A percentile compares a stretch with the other conserved stretches of the same genome.
These are phyloP conservation scores for Cunninghamia lanceolata DNA, from an alignment of 75 land plant genomes.

Conservation along the genomic window DNA sequence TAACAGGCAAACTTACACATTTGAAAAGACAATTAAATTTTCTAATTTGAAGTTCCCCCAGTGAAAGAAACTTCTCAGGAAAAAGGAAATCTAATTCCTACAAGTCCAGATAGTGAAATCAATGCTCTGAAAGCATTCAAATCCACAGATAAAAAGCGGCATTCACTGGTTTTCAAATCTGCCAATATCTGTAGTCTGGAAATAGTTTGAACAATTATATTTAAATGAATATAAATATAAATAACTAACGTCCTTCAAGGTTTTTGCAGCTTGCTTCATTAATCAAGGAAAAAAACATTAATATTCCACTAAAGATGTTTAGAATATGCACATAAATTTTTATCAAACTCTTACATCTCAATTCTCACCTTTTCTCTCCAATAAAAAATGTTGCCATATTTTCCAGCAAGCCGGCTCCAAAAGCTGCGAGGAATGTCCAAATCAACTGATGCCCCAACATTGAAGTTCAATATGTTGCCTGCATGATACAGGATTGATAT, in stretches of 20 bases:
- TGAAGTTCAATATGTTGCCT: conserved; percentile 95
- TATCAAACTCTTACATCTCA: not conserved
- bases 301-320: not conserved
- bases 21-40: not conserved
- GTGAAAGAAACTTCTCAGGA: conserved; percentile 1
- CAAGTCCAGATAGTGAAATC: not conserved
- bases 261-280: not conserved
- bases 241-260: not conserved
- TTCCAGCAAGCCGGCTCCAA: conserved; percentile 93
- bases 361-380: conserved; percentile 94
- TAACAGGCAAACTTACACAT: not conserved
- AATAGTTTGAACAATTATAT: not conserved
- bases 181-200: not conserved
- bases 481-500: conserved; percentile 2
- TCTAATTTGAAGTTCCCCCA: not conserved
- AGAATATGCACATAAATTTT: not conserved
- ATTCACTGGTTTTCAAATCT: not conserved
- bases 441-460: conserved; percentile 89
- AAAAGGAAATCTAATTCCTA: not conserved
- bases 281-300: not conserved
- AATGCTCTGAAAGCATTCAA: not conserved
- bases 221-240: not conserved
- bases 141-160: not conserved
- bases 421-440: conserved; percentile 87
- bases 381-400: conserved; percentile 94